Percentiles rank a stretch among this genome's conserved stretches.
Evolutionary conservation across 2,329 filamentous ascomycete species (phyloP).

Genomic region (Phaeosphaeria sp.): DNA sequence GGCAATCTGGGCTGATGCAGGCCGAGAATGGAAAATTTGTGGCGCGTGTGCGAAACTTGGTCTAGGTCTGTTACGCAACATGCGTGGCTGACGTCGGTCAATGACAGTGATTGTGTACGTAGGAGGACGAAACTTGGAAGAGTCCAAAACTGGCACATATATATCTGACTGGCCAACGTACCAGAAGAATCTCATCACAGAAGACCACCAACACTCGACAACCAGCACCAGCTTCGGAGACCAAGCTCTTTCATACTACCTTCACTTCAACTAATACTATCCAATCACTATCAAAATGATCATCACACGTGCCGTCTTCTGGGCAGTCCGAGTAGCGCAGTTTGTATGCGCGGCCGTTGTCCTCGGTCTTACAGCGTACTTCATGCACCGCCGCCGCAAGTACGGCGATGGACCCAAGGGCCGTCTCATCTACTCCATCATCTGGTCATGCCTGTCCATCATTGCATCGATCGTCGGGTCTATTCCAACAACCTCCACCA

Average conservation of each 20-base stretch:
- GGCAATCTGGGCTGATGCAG: conserved; percentile 9
- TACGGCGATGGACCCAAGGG: conserved; percentile 62
- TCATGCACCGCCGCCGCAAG: conserved; percentile 31
- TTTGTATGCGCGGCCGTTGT: conserved; percentile 73
- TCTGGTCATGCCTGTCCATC: conserved; percentile 72
- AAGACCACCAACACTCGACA: neutral
- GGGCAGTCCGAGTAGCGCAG: conserved; percentile 66
- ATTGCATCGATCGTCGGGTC: conserved; percentile 75
- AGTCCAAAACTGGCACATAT: neutral
- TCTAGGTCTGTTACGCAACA: conserved; percentile 13
- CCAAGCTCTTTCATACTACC: neutral
- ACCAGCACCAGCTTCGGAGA: neutral
- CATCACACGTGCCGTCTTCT: conserved; percentile 58
- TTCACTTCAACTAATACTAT: neutral
- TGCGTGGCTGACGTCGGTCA: conserved; percentile 20
- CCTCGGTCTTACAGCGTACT: conserved; percentile 32
- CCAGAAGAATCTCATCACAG: neutral
- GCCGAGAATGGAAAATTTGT: conserved; percentile 11
- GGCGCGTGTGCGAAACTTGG: neutral
- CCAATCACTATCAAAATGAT: conserved; percentile 27
- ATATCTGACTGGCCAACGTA: neutral
- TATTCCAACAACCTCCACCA: conserved; percentile 71
- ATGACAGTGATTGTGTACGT: neutral
- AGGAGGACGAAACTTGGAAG: neutral
- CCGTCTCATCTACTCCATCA: conserved; percentile 77